Conservation (phyloP, 2,329 filamentous ascomycete species). For the Diaporthe ilicicola region DNA sequence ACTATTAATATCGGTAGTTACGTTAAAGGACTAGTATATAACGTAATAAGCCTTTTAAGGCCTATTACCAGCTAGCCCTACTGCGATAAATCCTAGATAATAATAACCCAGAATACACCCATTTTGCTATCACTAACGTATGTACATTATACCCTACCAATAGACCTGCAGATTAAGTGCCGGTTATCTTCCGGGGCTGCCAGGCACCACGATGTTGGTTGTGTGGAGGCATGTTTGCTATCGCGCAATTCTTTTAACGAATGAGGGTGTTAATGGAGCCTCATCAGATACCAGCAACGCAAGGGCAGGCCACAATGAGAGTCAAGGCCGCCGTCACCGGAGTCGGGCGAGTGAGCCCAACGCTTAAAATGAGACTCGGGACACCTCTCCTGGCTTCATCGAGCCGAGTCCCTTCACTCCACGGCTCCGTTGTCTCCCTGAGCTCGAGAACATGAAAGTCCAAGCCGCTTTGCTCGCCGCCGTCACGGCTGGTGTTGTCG, state of each 20-base stretch:
- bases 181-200: conserved; percentile 7
- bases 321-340: neutral
- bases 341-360: neutral
- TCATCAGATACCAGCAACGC: neutral
- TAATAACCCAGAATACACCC: too few species aligned
- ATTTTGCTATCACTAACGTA: too few species aligned
- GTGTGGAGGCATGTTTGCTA: neutral
- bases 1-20: too few species aligned
- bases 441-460: conserved; percentile 27
- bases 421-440: conserved; percentile 3
- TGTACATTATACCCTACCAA: too few species aligned
- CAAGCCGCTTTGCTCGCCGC: conserved; percentile 12
- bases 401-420: neutral
- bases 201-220: neutral
- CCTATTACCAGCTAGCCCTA: too few species aligned
- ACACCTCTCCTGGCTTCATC: neutral
- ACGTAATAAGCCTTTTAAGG: too few species aligned
- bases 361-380: neutral
- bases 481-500: conserved; percentile 22
- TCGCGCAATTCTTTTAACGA: conserved; percentile 11
- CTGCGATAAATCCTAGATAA: too few species aligned
- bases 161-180: conserved; percentile 20
- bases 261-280: conserved; percentile 16
- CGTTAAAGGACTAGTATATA: too few species aligned
- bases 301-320: neutral